Conservation (phyloP, 225 moss, liverwort and hornwort species). For the Ulota crispa region DNA sequence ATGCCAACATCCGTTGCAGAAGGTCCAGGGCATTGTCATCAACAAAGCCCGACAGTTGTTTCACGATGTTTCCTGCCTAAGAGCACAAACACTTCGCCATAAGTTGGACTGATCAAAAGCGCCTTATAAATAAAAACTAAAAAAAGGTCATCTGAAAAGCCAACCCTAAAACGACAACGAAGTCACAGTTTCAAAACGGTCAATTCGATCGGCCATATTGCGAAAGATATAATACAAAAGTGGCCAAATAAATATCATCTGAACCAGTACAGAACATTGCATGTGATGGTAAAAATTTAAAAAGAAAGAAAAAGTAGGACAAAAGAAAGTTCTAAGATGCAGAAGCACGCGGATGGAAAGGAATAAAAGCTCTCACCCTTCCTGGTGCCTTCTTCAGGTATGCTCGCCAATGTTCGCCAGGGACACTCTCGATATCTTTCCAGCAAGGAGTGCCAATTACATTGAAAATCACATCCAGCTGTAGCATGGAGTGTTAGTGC, state of each 20-base stretch:
- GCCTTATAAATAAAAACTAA: background rate
- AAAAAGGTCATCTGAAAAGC: background rate
- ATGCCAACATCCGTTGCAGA: slow-evolving; percentile 81
- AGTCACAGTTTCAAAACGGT: no score
- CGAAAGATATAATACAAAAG: no score
- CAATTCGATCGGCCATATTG: no score
- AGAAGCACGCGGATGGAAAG: background rate
- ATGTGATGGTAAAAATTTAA: background rate
- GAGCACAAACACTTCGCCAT: background rate
- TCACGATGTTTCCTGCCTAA: slow-evolving; percentile 78
- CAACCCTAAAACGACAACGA: no score
- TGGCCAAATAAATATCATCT: no score
- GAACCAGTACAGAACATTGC: no score
- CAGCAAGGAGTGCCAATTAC: slow-evolving; percentile 90
- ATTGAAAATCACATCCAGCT: slow-evolving; percentile 87
- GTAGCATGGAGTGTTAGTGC: slow-evolving; percentile 19
- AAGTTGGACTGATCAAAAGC: background rate
- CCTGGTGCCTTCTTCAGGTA: slow-evolving; percentile 85
- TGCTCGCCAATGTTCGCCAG: slow-evolving; percentile 76
- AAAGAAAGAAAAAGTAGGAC: background rate
- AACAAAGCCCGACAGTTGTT: slow-evolving; percentile 57
- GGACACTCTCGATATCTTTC: slow-evolving; percentile 88
- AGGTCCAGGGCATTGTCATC: slow-evolving; percentile 84
- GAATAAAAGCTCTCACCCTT: slow-evolving; percentile 45
- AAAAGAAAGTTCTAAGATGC: background rate